Conservation (phyloP, 257 asterid genomes). For the Oldenlandia corymbosa region DNA sequence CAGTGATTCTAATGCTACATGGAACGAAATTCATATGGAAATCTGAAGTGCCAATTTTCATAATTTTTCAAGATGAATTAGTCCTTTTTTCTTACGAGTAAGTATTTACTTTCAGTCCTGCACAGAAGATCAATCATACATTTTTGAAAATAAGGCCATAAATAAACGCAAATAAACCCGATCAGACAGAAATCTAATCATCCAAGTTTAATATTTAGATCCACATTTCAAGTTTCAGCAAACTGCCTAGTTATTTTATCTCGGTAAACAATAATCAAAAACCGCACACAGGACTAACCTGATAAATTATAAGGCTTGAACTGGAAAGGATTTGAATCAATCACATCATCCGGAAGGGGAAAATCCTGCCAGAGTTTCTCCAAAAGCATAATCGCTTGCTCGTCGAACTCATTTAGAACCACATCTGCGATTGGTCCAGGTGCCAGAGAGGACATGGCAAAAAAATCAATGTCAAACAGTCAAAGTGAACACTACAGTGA, state of each 20-base stretch:
- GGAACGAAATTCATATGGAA: not conserved
- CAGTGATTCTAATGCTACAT: not conserved
- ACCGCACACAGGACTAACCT: slow-evolving; percentile 28
- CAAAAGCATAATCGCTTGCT: slow-evolving; percentile 31
- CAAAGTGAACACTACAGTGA: slow-evolving; percentile 7
- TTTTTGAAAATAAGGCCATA: no score
- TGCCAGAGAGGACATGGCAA: slow-evolving; percentile 48
- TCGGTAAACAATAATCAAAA: not conserved
- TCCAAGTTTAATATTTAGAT: no score
- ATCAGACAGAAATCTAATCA: no score
- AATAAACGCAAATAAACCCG: no score
- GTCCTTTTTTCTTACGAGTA: no score
- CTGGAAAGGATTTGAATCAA: slow-evolving; percentile 42
- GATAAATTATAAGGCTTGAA: slow-evolving; percentile 46
- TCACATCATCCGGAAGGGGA: slow-evolving; percentile 44
- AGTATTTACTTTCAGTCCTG: no score
- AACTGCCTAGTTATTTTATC: not conserved
- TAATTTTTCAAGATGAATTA: no score
- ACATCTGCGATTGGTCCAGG: slow-evolving; percentile 21
- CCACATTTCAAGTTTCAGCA: no score
- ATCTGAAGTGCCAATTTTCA: not conserved
- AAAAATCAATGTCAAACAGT: slow-evolving; percentile 15
- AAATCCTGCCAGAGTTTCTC: slow-evolving; percentile 29
- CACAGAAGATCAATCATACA: no score
- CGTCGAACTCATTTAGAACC: slow-evolving; percentile 31